Evolutionary conservation across 345 rosid species (phyloP), one percentile per base, ranked within the genome.

Genomic region (Hibiscus tridactylites): DNA sequence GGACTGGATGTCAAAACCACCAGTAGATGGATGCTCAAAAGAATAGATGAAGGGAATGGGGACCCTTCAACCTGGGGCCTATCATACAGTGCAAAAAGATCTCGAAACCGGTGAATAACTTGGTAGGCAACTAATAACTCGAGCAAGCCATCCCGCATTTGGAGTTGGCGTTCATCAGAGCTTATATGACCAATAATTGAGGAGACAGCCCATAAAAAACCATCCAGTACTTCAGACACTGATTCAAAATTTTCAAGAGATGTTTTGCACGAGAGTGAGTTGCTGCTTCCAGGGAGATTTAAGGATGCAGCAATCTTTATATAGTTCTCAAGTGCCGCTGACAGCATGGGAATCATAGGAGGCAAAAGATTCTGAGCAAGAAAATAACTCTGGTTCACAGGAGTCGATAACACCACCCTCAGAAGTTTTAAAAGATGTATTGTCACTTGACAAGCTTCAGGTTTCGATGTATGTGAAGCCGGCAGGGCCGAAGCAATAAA

Each of bases 31-130:
- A 89, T 84, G 68, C 94, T 82, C 74, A 81, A 70, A 64, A 84
- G 87, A 76, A 89, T 89, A 28, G 94, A 85, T 60, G 90, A 83
- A 78, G 94, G 91, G 79, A 89, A 87, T 7, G 91, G 88, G 9
- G 85, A 84, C 64, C 94, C 94, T 83, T 87, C 94, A 52, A 81
- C 88, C 76, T 89, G 94, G 52, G 94, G 91, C 83, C 91, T 83
- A 73, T 89, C 94, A 78, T 89, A 89, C 16, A 89, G 86, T 21
- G 91, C 91, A 73, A 87, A 87, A 69, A 89, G 91, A 78, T 89
- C 91, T 53, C 88, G 80, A 61, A 89, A 71, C 47, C 87, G 82
- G 72, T 89, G 90, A 78, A 89, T 81, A 68, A 89, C 88, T 79
- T 85, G 91, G 81, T 89, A 89, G 35, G 94, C 86, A 47, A 84